Percentiles rank a stretch among this genome's conserved stretches.
Evolutionary conservation across 2,329 filamentous ascomycete species (phyloP).

Genomic region (Akanthomyces lecanii): DNA sequence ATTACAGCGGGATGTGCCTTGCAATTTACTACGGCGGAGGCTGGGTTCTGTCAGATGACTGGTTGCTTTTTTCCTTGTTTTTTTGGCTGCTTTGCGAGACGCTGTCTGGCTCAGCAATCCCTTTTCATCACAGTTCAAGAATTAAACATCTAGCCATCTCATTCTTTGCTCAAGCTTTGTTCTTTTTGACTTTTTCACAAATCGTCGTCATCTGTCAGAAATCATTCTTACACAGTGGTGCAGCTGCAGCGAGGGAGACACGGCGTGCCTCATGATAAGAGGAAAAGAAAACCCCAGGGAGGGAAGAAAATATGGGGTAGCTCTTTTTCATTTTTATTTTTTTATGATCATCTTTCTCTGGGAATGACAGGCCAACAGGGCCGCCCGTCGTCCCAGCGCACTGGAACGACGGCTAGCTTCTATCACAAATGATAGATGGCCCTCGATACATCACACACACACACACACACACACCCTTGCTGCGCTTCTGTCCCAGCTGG

Average conservation of each 20-base stretch:
- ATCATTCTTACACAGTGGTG: neutral
- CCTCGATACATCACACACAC: neutral
- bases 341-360: neutral
- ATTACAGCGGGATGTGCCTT: too few species aligned
- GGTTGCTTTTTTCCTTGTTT: too few species aligned
- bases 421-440: conserved; percentile 6
- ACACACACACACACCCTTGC: neutral
- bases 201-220: neutral
- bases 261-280: neutral
- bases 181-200: too few species aligned
- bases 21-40: neutral
- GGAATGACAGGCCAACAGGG: neutral
- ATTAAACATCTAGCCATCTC: too few species aligned
- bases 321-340: neutral
- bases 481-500: neutral
- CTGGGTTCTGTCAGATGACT: too few species aligned
- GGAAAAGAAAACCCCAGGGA: neutral
- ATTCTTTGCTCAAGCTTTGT: too few species aligned
- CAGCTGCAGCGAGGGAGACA: neutral
- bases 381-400: neutral
- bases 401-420: neutral
- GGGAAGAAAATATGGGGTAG: neutral
- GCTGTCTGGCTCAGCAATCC: too few species aligned
- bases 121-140: too few species aligned
- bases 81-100: too few species aligned